phyloP scores from a whole-genome alignment of 768 basidiomycete species.

The Hygrophorus russula region DNA sequence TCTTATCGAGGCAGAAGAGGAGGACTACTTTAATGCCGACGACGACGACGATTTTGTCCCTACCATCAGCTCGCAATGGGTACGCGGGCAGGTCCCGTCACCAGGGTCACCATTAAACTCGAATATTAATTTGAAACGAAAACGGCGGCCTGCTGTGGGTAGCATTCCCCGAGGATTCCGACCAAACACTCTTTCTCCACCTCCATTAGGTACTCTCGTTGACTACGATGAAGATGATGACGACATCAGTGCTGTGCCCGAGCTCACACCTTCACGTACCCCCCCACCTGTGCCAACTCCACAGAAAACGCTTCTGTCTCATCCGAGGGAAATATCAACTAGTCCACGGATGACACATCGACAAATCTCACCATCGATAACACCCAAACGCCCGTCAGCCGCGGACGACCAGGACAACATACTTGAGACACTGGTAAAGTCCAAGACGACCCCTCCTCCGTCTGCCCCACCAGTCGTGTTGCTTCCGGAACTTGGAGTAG shows the following conservation, averaged over 20 bases:
- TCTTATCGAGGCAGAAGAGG: conserved; percentile 66
- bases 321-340: conserved; percentile 21
- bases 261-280: not conserved
- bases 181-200: conserved; percentile 22
- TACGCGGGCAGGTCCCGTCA: conserved; percentile 18
- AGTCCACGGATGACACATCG: conserved; percentile 28
- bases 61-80: conserved; percentile 27
- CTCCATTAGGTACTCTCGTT: conserved; percentile 34
- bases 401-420: conserved; percentile 49
- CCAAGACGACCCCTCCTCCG: conserved; percentile 25
- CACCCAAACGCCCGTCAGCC: conserved; percentile 29
- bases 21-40: conserved; percentile 86
- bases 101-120: conserved; percentile 18
- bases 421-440: conserved; percentile 42
- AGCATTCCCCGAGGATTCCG: conserved; percentile 35
- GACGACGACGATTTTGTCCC: conserved; percentile 48
- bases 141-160: conserved; percentile 36
- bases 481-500: conserved; percentile 22
- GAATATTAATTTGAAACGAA: conserved; percentile 44
- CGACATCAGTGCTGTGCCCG: conserved; percentile 19
- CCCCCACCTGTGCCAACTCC: conserved; percentile 8
- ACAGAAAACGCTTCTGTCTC: conserved; percentile 18
- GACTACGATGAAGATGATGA: conserved; percentile 77
- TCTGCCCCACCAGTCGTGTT: conserved; percentile 25
- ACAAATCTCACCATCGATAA: conserved; percentile 25